phyloP scores from a whole-genome alignment of 1,284 basidiomycete genomes.

The Pholiota adiposa region DNA sequence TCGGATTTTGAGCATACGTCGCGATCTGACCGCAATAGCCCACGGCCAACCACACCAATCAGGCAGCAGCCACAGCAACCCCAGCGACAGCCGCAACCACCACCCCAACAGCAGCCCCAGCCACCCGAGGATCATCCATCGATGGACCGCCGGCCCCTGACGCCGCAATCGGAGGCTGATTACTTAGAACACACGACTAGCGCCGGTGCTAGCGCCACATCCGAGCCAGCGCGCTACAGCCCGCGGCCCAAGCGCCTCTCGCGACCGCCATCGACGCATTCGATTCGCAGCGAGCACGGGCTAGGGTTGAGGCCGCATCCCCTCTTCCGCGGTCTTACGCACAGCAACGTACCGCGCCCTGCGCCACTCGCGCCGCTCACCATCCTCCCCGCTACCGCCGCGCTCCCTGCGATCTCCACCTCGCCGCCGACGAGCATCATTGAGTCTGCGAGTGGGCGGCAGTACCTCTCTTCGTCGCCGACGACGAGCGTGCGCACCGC shows the following conservation, averaged over 20 bases:
- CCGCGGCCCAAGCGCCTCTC: constrained; percentile 38
- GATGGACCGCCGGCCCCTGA: constrained; percentile 7
- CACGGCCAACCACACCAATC: not conserved
- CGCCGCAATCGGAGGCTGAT: constrained; percentile 7
- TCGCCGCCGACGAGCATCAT: constrained; percentile 38
- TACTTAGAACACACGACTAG: not conserved
- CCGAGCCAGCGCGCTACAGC: constrained; percentile 18
- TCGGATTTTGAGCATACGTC: constrained; percentile 33
- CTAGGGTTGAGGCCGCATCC: constrained; percentile 71
- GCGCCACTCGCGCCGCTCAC: constrained; percentile 66
- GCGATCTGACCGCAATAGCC: constrained; percentile 1
- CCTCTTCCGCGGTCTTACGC: constrained; percentile 73
- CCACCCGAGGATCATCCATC: not conserved
- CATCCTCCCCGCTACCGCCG: constrained; percentile 53
- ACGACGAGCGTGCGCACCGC: constrained; percentile 36
- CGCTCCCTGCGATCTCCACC: constrained; percentile 47
- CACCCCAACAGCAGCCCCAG: not conserved
- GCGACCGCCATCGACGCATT: constrained; percentile 69
- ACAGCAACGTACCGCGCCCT: constrained; percentile 51
- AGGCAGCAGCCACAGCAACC: constrained; percentile 1
- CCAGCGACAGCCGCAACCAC: constrained; percentile 4
- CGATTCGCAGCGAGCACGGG: constrained; percentile 42
- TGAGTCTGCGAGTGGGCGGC: constrained; percentile 33
- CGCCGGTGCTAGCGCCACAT: not conserved
- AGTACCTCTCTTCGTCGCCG: constrained; percentile 39